These are phyloP conservation scores for Theobroma grandiflorum DNA, from an alignment of 441 rosid genomes.

Conservation along the genomic window DNA sequence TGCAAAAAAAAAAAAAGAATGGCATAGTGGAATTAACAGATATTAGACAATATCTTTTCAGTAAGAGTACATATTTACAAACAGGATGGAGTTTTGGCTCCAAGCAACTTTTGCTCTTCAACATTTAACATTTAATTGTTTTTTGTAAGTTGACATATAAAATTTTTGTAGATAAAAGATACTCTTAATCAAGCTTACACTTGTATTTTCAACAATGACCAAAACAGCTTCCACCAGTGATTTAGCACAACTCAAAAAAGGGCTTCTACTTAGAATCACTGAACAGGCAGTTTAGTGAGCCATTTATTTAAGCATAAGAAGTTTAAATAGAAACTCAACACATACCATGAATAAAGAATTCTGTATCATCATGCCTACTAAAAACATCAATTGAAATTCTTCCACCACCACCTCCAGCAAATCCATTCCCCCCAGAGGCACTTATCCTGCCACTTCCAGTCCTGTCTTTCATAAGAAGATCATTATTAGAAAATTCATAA, in stretches of 20 bases:
- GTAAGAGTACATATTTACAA: slow-evolving; percentile 9
- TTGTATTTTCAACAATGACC: neutral
- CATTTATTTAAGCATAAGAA: neutral
- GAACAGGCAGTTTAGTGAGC: neutral
- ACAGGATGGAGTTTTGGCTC: slow-evolving; percentile 4
- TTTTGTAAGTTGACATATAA: neutral
- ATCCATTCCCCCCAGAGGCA: slow-evolving; percentile 77
- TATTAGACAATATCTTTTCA: neutral
- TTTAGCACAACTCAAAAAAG: slow-evolving; percentile 7
- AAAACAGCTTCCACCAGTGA: neutral
- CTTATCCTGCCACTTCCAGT: slow-evolving; percentile 63
- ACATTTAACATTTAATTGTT: neutral
- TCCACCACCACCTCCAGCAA: slow-evolving; percentile 89
- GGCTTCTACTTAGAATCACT: neutral
- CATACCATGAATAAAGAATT: slow-evolving; percentile 66
- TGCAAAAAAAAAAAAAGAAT: slow-evolving; percentile 36
- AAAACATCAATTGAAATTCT: slow-evolving; percentile 75
- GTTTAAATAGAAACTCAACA: neutral
- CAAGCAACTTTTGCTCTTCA: slow-evolving; percentile 16
- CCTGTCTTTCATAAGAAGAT: slow-evolving; percentile 48
- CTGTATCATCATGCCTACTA: slow-evolving; percentile 68
- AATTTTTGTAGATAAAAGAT: neutral
- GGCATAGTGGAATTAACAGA: slow-evolving; percentile 8
- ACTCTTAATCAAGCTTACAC: neutral
- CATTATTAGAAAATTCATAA: slow-evolving; percentile 17